phyloP scores from a whole-genome alignment of 352 stramenopile genomes.

The Elongisporangium anandrum region DNA sequence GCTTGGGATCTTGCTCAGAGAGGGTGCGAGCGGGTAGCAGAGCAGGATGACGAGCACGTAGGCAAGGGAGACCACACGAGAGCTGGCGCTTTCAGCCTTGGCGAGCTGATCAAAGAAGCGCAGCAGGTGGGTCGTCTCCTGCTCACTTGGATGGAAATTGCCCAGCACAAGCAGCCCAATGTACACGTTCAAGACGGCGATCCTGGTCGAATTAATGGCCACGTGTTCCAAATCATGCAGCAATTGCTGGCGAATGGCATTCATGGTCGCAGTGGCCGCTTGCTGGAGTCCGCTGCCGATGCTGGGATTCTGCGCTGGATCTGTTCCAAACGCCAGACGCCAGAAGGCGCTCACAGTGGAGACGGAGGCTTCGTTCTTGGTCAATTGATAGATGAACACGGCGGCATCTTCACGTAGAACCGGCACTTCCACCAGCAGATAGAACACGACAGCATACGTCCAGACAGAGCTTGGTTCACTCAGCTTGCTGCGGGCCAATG shows the following conservation, averaged over 20 bases:
- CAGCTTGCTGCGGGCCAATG: slow-evolving; percentile 23
- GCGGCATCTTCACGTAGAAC: slow-evolving; percentile 16
- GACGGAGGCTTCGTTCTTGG: slow-evolving; percentile 8
- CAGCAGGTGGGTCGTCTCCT: slow-evolving; percentile 40
- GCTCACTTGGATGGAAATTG: slow-evolving; percentile 40
- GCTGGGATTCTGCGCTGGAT: not conserved
- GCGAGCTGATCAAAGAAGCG: slow-evolving; percentile 35
- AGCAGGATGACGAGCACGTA: slow-evolving; percentile 55
- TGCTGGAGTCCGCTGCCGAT: not conserved
- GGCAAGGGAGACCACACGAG: slow-evolving; percentile 39
- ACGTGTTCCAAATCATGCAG: slow-evolving; percentile 5
- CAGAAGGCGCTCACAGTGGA: not conserved
- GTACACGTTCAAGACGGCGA: slow-evolving; percentile 30
- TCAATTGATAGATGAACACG: slow-evolving; percentile 46
- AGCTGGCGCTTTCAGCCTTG: slow-evolving; percentile 17
- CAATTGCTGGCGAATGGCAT: slow-evolving; percentile 5
- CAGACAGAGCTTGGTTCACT: slow-evolving; percentile 14
- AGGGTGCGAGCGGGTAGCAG: slow-evolving; percentile 45
- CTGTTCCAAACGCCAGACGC: slow-evolving; percentile 1
- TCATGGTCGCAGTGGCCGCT: not conserved
- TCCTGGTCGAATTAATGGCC: slow-evolving; percentile 6
- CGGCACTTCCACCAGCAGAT: slow-evolving; percentile 13
- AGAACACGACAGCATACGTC: slow-evolving; percentile 13
- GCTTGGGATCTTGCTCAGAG: slow-evolving; percentile 49
- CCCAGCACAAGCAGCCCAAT: slow-evolving; percentile 42